Conservation (phyloP, 768 basidiomycete genomes). For the Boletellus emodensis region DNA sequence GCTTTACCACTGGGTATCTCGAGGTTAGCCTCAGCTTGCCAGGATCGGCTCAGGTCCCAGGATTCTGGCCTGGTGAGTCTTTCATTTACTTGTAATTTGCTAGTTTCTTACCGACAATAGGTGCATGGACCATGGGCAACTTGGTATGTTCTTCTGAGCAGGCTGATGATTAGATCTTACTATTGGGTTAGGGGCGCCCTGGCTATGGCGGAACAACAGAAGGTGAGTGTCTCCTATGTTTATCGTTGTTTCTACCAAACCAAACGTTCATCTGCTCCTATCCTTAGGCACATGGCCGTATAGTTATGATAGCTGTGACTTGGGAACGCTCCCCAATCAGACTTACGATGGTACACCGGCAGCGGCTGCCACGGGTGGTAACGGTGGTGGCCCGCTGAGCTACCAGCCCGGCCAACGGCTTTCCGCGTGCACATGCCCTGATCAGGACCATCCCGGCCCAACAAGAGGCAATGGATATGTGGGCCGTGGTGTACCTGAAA, state of each 20-base stretch:
- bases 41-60: slow-evolving; percentile 54
- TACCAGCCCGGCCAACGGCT: slow-evolving; percentile 83
- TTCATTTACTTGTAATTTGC: slow-evolving; percentile 14
- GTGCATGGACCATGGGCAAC: slow-evolving; percentile 78
- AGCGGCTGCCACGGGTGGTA: slow-evolving; percentile 51
- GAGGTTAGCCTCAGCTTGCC: slow-evolving; percentile 80
- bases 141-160: slow-evolving; percentile 25
- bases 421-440: slow-evolving; percentile 84
- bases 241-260: not conserved
- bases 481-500: slow-evolving; percentile 84
- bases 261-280: slow-evolving; percentile 1
- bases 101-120: slow-evolving; percentile 26
- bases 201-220: slow-evolving; percentile 90
- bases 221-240: slow-evolving; percentile 36
- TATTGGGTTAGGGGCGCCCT: slow-evolving; percentile 59
- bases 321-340: slow-evolving; percentile 84
- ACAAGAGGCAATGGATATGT: slow-evolving; percentile 35
- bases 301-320: slow-evolving; percentile 79
- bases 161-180: slow-evolving; percentile 9
- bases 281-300: slow-evolving; percentile 63
- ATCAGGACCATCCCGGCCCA: slow-evolving; percentile 87
- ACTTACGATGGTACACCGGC: slow-evolving; percentile 59
- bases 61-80: slow-evolving; percentile 80
- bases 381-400: slow-evolving; percentile 55
- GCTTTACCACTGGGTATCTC: slow-evolving; percentile 89